Conservation (phyloP, 495 filamentous ascomycete species). For the Annulohypoxylon bovei region DNA sequence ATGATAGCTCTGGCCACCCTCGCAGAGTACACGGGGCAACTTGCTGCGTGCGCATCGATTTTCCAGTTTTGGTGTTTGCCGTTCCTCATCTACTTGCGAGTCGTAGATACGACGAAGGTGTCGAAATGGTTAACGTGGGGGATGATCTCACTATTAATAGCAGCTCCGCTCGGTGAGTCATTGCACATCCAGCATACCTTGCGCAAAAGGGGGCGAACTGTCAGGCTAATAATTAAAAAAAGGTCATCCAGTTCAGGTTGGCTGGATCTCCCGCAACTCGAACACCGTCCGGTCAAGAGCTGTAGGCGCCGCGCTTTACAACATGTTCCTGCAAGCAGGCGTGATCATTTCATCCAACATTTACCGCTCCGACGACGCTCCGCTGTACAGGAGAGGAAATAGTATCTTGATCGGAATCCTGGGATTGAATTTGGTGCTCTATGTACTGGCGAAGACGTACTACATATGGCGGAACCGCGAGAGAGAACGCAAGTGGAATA, state of each 20-base stretch:
- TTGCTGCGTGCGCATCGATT: conserved; percentile 57
- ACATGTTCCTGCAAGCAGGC: conserved; percentile 76
- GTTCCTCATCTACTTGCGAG: conserved; percentile 64
- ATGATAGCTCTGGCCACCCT: conserved; percentile 62
- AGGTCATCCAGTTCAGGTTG: conserved; percentile 71
- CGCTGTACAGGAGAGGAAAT: conserved; percentile 73
- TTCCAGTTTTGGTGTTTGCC: conserved; percentile 67
- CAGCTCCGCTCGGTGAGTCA: conserved; percentile 64
- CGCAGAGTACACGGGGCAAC: conserved; percentile 59
- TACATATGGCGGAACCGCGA: conserved; percentile 68
- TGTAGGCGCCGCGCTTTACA: conserved; percentile 72
- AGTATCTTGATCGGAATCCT: conserved; percentile 67
- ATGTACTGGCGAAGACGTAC: conserved; percentile 67
- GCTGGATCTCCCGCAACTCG: conserved; percentile 70
- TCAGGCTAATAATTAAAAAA: not conserved
- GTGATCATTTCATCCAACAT: conserved; percentile 65
- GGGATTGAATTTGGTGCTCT: conserved; percentile 64
- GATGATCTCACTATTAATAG: conserved; percentile 66
- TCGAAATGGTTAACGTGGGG: conserved; percentile 66
- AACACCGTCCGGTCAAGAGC: conserved; percentile 73
- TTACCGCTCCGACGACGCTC: conserved; percentile 72
- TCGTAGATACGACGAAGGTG: conserved; percentile 53
- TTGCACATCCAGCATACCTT: not conserved
- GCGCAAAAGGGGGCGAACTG: not conserved
- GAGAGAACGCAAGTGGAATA: conserved; percentile 54